A percentile compares a stretch with the other conserved stretches of the same genome.
Conservation (phyloP, 257 asterid species). For the Hygrophila difformis region DNA sequence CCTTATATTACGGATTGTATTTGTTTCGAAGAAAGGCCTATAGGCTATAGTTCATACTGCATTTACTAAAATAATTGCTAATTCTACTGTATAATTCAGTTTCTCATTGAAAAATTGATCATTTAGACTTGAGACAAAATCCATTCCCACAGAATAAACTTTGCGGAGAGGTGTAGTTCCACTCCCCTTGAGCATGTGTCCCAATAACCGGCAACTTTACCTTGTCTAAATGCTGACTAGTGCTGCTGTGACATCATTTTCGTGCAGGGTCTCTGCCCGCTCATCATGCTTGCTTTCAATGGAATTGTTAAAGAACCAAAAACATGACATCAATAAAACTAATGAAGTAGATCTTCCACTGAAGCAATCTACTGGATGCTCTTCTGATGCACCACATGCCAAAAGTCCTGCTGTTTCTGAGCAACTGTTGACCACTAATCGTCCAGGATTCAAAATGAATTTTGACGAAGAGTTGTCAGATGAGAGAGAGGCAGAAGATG, state of each 20-base stretch:
- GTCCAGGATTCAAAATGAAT: conserved; percentile 14
- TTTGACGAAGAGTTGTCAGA: conserved; percentile 22
- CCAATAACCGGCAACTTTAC: too few relatives aligned
- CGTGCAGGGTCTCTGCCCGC: conserved; percentile 55
- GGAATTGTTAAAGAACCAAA: conserved; percentile 35
- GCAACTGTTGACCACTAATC: conserved; percentile 20
- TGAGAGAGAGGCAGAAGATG: conserved; percentile 18
- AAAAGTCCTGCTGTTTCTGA: conserved; percentile 25
- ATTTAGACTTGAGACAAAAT: too few relatives aligned
- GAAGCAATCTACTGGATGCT: conserved; percentile 25
- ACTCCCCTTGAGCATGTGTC: too few relatives aligned
- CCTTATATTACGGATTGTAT: too few relatives aligned
- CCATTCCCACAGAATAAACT: too few relatives aligned
- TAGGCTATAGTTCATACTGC: too few relatives aligned
- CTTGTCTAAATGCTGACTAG: background rate
- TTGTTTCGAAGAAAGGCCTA: too few relatives aligned
- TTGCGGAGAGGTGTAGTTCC: too few relatives aligned
- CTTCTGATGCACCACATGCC: conserved; percentile 19
- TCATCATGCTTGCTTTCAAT: conserved; percentile 53
- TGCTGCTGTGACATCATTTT: conserved; percentile 8
- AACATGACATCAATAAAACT: conserved; percentile 18
- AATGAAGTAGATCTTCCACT: conserved; percentile 27
- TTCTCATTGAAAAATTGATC: too few relatives aligned
- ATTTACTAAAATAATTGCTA: too few relatives aligned
- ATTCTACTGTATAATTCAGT: too few relatives aligned